These are phyloP conservation scores for Xylariaceae sp. DNA, from an alignment of 2,329 filamentous ascomycete genomes.

Conservation along the genomic window DNA sequence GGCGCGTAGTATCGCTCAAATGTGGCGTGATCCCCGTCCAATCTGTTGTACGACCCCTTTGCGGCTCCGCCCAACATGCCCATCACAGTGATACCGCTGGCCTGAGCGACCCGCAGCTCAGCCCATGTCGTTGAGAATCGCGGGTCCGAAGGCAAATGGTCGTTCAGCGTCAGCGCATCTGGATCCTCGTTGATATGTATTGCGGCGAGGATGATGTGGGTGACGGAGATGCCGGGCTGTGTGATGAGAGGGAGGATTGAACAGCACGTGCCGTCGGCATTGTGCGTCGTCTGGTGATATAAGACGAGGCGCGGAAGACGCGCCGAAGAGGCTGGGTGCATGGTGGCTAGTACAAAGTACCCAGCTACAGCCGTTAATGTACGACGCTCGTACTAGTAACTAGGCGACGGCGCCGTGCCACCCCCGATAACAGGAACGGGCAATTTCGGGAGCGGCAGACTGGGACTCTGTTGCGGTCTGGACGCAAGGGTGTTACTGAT, in stretches of 20 bases:
- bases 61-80: conserved; percentile 79
- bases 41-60: conserved; percentile 59
- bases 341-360: conserved; percentile 11
- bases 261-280: conserved; percentile 32
- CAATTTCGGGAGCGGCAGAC: too few species aligned
- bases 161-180: conserved; percentile 65
- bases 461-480: neutral
- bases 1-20: conserved; percentile 69
- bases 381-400: too few species aligned
- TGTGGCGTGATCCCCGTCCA: conserved; percentile 41
- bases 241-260: conserved; percentile 39
- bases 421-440: too few species aligned
- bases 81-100: conserved; percentile 65
- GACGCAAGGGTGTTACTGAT: too few species aligned
- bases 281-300: conserved; percentile 39
- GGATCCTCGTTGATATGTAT: conserved; percentile 70
- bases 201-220: conserved; percentile 72
- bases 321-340: conserved; percentile 17
- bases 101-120: conserved; percentile 64
- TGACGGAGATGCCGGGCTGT: conserved; percentile 38
- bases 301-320: conserved; percentile 26
- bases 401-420: too few species aligned
- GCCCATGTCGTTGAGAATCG: conserved; percentile 64
- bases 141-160: conserved; percentile 59
- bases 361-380: too few species aligned